phyloP scores from a whole-genome alignment of 2,329 filamentous ascomycete species.

The Phaeosphaeria sp. region DNA sequence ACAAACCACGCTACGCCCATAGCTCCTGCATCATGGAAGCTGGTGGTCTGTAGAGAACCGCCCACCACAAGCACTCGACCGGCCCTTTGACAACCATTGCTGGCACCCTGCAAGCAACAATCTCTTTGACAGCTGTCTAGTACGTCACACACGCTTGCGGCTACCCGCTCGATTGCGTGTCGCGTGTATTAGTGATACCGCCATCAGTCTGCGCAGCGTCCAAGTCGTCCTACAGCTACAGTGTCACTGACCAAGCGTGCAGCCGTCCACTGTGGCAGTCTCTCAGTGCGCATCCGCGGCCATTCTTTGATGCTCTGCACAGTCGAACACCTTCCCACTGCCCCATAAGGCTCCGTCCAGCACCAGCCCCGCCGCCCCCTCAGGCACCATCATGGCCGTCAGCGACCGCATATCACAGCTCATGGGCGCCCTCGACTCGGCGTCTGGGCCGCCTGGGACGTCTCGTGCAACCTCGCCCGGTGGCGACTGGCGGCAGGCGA shows the following conservation, averaged over 20 bases:
- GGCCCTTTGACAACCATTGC: background rate
- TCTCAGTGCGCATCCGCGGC: slow-evolving; percentile 18
- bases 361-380: slow-evolving; percentile 14
- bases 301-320: slow-evolving; percentile 34
- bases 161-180: slow-evolving; percentile 5
- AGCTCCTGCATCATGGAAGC: background rate
- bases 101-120: slow-evolving; percentile 1
- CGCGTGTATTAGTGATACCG: slow-evolving; percentile 7
- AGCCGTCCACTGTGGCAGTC: slow-evolving; percentile 17
- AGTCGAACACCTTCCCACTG: slow-evolving; percentile 13
- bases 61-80: background rate
- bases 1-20: slow-evolving; percentile 7
- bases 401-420: slow-evolving; percentile 52
- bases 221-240: slow-evolving; percentile 11
- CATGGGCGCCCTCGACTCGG: slow-evolving; percentile 45
- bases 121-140: slow-evolving; percentile 10
- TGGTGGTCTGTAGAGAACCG: background rate
- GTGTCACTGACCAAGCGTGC: slow-evolving; percentile 22
- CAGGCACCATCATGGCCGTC: slow-evolving; percentile 41
- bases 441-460: slow-evolving; percentile 70
- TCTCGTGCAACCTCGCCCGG: slow-evolving; percentile 89
- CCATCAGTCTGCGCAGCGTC: slow-evolving; percentile 11
- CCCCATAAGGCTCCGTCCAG: slow-evolving; percentile 19
- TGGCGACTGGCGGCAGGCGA: slow-evolving; percentile 61
- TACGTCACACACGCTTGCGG: slow-evolving; percentile 12